These are phyloP conservation scores for Hemerocallis citrina DNA, from an alignment of 106 monocot species.

Conservation along the genomic window DNA sequence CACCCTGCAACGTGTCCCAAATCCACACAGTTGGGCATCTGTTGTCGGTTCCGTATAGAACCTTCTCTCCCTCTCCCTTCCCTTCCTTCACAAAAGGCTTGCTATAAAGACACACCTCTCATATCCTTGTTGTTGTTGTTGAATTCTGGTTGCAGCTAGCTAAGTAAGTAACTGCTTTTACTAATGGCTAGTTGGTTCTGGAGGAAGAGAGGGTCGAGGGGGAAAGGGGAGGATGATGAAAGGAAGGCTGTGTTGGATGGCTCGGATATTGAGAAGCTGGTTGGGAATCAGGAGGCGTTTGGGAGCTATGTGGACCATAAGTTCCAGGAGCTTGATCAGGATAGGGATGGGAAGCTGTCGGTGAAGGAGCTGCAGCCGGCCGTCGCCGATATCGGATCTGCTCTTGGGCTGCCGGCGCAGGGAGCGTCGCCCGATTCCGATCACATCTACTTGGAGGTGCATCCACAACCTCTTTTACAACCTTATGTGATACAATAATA, in stretches of 20 bases:
- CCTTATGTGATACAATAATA: no score
- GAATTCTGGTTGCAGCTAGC: no score
- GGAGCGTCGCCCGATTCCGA: constrained; percentile 70
- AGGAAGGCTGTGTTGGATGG: constrained; percentile 70
- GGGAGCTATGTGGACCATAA: constrained; percentile 66
- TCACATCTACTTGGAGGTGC: constrained; percentile 77
- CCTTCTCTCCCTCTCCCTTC: no score
- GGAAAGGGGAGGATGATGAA: neutral
- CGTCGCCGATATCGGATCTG: constrained; percentile 81
- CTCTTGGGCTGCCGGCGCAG: constrained; percentile 62
- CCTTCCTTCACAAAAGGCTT: no score
- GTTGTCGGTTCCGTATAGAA: no score
- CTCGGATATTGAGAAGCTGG: constrained; percentile 55
- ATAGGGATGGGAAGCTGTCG: constrained; percentile 69
- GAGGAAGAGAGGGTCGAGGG: neutral
- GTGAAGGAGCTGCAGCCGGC: constrained; percentile 84
- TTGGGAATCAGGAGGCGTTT: constrained; percentile 69
- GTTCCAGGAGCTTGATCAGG: constrained; percentile 71
- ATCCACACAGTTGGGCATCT: no score
- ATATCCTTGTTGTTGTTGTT: no score
- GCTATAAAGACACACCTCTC: no score
- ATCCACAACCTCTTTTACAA: no score
- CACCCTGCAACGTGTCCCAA: no score
- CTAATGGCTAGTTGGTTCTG: constrained; percentile 15
- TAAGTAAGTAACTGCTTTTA: no score